Evolutionary conservation across 345 rosid genomes (phyloP), one percentile per base, ranked within the genome.

Genomic region (Rhodomyrtus tomentosa): DNA sequence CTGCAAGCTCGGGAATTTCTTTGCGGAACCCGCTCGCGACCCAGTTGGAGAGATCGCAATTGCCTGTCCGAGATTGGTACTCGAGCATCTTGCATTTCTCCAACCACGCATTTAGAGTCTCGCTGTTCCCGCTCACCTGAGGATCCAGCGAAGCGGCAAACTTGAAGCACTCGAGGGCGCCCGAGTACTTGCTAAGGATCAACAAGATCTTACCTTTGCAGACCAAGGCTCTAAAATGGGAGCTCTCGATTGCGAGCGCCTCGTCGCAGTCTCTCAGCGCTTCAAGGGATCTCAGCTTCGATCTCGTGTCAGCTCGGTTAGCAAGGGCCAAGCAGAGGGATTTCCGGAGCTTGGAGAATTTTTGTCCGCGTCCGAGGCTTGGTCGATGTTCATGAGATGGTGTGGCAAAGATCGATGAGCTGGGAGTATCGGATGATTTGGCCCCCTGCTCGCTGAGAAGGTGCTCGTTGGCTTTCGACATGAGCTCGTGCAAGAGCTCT

Each of bases 31-130:
- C 91, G 87, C 83, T 87, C 49, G 91, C 85, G 62, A 93, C 89
- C 99, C 99, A 96, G 88, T 96, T 92, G 36, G 98, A 92, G 80
- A 96, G 87, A 90, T 95, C 98, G 42, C 95, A 90, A 84, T 90
- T 89, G 84, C 98, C 99, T 1, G 98, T 94, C 86, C 91, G 93
- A 7, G 96, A 92, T 85, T 91, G 98, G 80, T 85, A 89, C 72
- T 93, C 96, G n/a, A 96, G 93, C 83, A 87, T 96, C 89, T 89
- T 95, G 85, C 98, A 93, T 89, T 89, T 96, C 87, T 96, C 95
- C 49, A 96, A 58, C 85, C 89, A 88, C 87, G 79, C 93, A 51
- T 91, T 89, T 8, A 96, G 91, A 55, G 87, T 85, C 81, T 95
- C 93, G 53, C 89, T 88, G 84, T 88, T 91, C 80, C 91, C 95